Evolutionary conservation across 2,329 filamentous ascomycete species (phyloP), one percentile per base, ranked within the genome.

Genomic region (Trichoderma semiorbis): DNA sequence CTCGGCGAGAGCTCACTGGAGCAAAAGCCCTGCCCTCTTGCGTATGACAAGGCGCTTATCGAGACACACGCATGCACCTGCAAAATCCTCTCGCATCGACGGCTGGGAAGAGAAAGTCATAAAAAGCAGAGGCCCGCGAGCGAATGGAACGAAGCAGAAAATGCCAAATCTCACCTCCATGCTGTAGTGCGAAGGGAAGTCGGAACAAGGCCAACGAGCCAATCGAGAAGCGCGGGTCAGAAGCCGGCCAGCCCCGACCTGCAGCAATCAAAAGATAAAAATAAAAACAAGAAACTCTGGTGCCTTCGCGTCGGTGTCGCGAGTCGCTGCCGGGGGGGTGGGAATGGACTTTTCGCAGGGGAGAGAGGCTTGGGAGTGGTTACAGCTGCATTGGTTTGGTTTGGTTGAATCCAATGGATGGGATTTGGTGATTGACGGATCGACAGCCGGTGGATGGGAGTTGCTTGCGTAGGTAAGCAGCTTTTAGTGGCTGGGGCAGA

Each of bases 1-100:
- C 57, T 5, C 14, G n/a, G 32, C 43, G 64, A 32, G 47, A 67
- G 64, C 64, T 67, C 34, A 67, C 64, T 58, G 64, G 67, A 69
- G 55, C 67, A 69, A 34, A 53, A 50, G 66, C 66, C 66, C 66
- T 69, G 66, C 66, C 18, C 21, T 26, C 1, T 21, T 36, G 66
- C 34, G 67, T 69, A 28, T 69, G 67, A 69, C 67, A 53, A 62
- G 57, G 67, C 57, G 67, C 67, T 69, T 69, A 62, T 69, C 67
- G 67, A 69, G 67, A 62, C 55, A 61, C 57, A 69, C 65, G 32
- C 39, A 53, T 34, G 57, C 55, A 60, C 57, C 53, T 7, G 50
- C 26, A 53, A 43, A 43, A 63, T 62, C 58, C 57, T 47, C 43
- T 63, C 30, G 58, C 57, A 50, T n/a, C 26, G 11, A 28, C 30